Conservation (phyloP, 129 eudicot species). For the Saussurea involucrata region DNA sequence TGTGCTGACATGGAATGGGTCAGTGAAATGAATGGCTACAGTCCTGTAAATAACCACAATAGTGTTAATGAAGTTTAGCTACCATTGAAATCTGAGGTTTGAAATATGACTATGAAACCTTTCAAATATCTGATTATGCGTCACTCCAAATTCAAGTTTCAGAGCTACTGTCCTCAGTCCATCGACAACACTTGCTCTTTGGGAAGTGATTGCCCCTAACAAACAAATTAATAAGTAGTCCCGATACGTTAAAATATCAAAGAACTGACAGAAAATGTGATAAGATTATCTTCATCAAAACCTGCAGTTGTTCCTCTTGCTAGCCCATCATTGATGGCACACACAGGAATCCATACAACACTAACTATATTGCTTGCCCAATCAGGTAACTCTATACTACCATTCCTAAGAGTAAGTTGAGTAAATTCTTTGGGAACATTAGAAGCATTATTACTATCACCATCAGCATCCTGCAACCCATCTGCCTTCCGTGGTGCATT, state of each 20-base stretch:
- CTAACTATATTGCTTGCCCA: slow-evolving; percentile 76
- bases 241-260: background rate
- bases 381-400: slow-evolving; percentile 70
- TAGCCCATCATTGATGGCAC: slow-evolving; percentile 64
- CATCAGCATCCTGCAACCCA: slow-evolving; percentile 7
- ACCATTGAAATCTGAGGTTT: background rate
- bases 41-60: slow-evolving; percentile 48
- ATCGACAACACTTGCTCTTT: slow-evolving; percentile 62
- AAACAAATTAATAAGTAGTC: background rate
- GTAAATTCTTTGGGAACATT: slow-evolving; percentile 36
- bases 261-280: background rate
- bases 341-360: slow-evolving; percentile 77
- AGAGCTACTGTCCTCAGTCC: slow-evolving; percentile 82
- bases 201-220: slow-evolving; percentile 44
- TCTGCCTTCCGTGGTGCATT: slow-evolving; percentile 15
- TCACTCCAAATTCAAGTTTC: slow-evolving; percentile 90
- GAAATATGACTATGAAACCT: slow-evolving; percentile 33
- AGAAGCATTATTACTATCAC: slow-evolving; percentile 24
- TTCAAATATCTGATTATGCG: slow-evolving; percentile 81
- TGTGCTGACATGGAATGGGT: slow-evolving; percentile 79
- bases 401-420: slow-evolving; percentile 55
- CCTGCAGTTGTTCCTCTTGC: slow-evolving; percentile 76
- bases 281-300: slow-evolving; percentile 5
- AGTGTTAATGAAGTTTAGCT: slow-evolving; percentile 13
- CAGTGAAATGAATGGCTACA: slow-evolving; percentile 86